A percentile compares a stretch with the other conserved stretches of the same genome.
Conservation (phyloP, 2,329 filamentous ascomycete genomes). For the Talaromyces sp. region DNA sequence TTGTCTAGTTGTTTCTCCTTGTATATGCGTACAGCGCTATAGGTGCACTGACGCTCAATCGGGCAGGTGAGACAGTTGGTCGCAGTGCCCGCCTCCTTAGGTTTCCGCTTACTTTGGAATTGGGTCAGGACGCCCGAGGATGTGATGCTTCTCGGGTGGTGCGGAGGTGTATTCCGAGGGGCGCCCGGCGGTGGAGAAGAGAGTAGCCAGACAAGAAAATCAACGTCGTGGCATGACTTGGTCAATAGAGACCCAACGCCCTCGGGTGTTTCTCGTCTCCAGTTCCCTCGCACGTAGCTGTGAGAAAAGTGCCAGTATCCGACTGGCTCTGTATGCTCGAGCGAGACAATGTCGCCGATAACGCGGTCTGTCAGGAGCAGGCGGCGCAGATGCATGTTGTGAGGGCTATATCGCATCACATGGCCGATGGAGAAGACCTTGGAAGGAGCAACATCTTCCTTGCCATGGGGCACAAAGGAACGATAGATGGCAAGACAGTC, state of each 20-base stretch:
- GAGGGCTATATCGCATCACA: slow-evolving; percentile 86
- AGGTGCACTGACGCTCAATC: slow-evolving; percentile 70
- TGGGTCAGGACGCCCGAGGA: slow-evolving; percentile 74
- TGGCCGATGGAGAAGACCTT: slow-evolving; percentile 86
- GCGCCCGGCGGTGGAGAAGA: slow-evolving; percentile 60
- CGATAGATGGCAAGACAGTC: slow-evolving; percentile 71
- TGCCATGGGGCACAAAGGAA: slow-evolving; percentile 22
- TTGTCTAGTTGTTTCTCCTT: slow-evolving; percentile 62
- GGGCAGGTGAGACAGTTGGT: slow-evolving; percentile 86
- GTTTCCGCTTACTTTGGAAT: slow-evolving; percentile 74
- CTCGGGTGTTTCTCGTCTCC: slow-evolving; percentile 72
- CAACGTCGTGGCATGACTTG: slow-evolving; percentile 95
- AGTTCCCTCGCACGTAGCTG: slow-evolving; percentile 87
- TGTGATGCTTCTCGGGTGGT: slow-evolving; percentile 70
- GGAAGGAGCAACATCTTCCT: slow-evolving; percentile 10
- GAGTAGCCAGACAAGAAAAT: slow-evolving; percentile 86
- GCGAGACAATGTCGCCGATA: slow-evolving; percentile 78
- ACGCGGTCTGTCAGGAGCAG: slow-evolving; percentile 69
- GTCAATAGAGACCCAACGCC: slow-evolving; percentile 78
- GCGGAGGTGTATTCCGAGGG: slow-evolving; percentile 46
- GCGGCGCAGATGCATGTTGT: slow-evolving; percentile 79
- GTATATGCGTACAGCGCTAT: slow-evolving; percentile 81
- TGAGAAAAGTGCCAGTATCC: slow-evolving; percentile 96
- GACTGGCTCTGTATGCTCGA: slow-evolving; percentile 90
- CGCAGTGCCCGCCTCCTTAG: slow-evolving; percentile 64